These are phyloP conservation scores for carrot (Daucus carota) DNA, from an alignment of 129 eudicot genomes.

Conservation along the genomic window DH1_v3.0 NC_030389.2:35051501-35052000, in stretches of 20 bases:
- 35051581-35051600: slow-evolving; percentile 7
- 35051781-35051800: slow-evolving; percentile 71
- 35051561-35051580: slow-evolving; percentile 20
- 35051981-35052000: slow-evolving; percentile 56
- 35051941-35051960: slow-evolving; percentile 55
- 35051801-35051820: slow-evolving; percentile 73
- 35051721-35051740: slow-evolving; percentile 70
- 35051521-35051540: background rate
- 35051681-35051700: slow-evolving; percentile 4
- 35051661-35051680: slow-evolving; percentile 36
- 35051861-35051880: slow-evolving; percentile 52
- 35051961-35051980: slow-evolving; percentile 80
- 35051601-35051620: slow-evolving; percentile 12
- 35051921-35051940: slow-evolving; percentile 59
- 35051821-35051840: slow-evolving; percentile 90
- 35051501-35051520: background rate
- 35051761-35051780: slow-evolving; percentile 60
- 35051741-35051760: slow-evolving; percentile 61
- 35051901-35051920: slow-evolving; percentile 67
- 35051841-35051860: slow-evolving; percentile 52
- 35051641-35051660: slow-evolving; percentile 33
- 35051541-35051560: background rate
- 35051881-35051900: slow-evolving; percentile 26
- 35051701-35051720: slow-evolving; percentile 26
- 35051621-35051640: slow-evolving; percentile 50